Evolutionary conservation across 1,284 basidiomycete genomes (phyloP).

Genomic region (Malassezia equina): DNA sequence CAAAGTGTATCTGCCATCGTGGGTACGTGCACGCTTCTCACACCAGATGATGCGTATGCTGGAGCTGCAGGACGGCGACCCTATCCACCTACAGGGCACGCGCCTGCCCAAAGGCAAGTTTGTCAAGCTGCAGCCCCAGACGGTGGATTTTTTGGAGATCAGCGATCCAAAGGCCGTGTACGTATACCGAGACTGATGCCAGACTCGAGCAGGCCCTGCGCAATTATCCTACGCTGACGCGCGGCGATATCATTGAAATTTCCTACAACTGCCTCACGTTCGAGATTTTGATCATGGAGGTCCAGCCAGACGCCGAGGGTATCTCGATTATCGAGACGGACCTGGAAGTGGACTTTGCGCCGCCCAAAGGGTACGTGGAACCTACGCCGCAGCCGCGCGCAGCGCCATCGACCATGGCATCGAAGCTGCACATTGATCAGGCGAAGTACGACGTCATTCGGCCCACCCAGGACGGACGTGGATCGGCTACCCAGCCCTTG

Average conservation of each 20-base stretch:
- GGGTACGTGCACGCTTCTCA: constrained; percentile 53
- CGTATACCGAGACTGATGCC: neutral
- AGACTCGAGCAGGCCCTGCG: constrained; percentile 80
- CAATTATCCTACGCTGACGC: constrained; percentile 63
- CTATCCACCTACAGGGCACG: constrained; percentile 78
- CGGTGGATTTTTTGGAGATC: constrained; percentile 80
- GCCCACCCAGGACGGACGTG: constrained; percentile 44
- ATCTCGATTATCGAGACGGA: constrained; percentile 91
- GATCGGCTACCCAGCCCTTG: constrained; percentile 17
- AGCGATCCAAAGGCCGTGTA: constrained; percentile 80
- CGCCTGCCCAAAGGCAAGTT: constrained; percentile 85
- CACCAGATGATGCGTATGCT: constrained; percentile 94
- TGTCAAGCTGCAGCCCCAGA: constrained; percentile 93
- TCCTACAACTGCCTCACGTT: constrained; percentile 67
- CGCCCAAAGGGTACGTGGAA: constrained; percentile 65
- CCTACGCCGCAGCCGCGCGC: constrained; percentile 68
- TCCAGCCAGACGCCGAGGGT: constrained; percentile 62
- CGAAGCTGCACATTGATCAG: constrained; percentile 82
- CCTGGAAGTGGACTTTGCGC: constrained; percentile 65
- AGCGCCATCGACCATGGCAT: constrained; percentile 84
- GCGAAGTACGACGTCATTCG: constrained; percentile 32
- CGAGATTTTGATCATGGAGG: constrained; percentile 90
- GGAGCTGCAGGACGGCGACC: constrained; percentile 82
- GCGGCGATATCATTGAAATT: constrained; percentile 51
- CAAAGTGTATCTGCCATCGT: constrained; percentile 84